Percentiles rank a stretch among this genome's conserved stretches.
Conservation (phyloP, 441 rosid species). For the Euphorbia celastroides region DNA sequence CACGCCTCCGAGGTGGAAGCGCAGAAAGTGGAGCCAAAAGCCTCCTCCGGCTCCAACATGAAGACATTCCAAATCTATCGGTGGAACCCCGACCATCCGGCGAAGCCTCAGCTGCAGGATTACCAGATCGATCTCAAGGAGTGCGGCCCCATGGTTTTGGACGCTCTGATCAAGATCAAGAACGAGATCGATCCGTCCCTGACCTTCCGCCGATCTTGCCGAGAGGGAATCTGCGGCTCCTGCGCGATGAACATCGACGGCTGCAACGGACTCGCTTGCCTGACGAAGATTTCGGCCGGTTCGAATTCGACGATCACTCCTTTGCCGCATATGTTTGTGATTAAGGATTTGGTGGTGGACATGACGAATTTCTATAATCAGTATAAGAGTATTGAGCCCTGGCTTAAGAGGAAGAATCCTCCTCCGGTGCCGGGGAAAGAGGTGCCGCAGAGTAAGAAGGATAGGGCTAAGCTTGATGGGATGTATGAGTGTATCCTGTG, state of each 20-base stretch:
- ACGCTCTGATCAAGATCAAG: conserved; percentile 93
- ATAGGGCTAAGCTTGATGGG: conserved; percentile 88
- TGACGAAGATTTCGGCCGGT: conserved; percentile 65
- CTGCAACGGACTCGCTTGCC: conserved; percentile 86
- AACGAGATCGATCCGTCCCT: conserved; percentile 94
- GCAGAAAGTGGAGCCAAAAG: conserved; percentile 36
- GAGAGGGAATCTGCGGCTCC: conserved; percentile 96
- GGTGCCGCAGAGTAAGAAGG: conserved; percentile 79
- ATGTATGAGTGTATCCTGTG: conserved; percentile 96
- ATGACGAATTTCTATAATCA: conserved; percentile 95
- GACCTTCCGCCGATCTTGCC: conserved; percentile 90
- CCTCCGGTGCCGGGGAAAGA: conserved; percentile 64
- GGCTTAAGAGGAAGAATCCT: conserved; percentile 94
- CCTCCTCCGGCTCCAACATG: conserved; percentile 26
- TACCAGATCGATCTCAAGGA: conserved; percentile 73
- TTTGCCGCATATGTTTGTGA: conserved; percentile 92
- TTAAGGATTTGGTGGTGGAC: conserved; percentile 92
- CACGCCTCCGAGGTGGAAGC: conserved; percentile 54
- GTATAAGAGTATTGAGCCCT: conserved; percentile 98
- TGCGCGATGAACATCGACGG: conserved; percentile 98
- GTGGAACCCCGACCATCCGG: conserved; percentile 77
- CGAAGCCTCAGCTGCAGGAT: conserved; percentile 64
- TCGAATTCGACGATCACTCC: conserved; percentile 54
- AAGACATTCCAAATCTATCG: conserved; percentile 92
- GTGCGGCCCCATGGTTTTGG: conserved; percentile 94